Evolutionary conservation across 2,329 filamentous ascomycete genomes (phyloP), one percentile per base, ranked within the genome.

Genomic region (Orbilia quercus): DNA sequence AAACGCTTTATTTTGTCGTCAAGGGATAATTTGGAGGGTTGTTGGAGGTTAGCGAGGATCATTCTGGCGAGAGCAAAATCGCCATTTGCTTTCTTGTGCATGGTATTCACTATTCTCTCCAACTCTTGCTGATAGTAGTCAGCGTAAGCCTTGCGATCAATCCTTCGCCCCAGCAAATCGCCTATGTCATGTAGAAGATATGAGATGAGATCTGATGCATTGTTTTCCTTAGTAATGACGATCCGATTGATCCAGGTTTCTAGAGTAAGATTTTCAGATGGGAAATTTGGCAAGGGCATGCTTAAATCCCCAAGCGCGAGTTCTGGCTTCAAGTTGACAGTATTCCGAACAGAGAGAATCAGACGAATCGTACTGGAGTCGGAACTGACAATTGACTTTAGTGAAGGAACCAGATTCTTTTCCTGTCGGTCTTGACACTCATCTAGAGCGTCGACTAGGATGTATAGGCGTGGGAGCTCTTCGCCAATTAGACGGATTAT

Each of bases 51-150:
- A 9, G 53, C 36, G 14, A 59, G 31, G 7, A 58, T 59, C 23
- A 67, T 44, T 20, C 63, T 23, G 5, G 63, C 63, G 2, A 59
- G 44, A 9, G 63, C 25, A 20, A 67, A 67, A 28, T 67, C 63
- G 1, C 63, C 63, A 12, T 59, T 59, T 14, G 63, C 45, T 18
- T 59, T 59, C 4, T 59, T 16, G 1, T 67, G 34, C 7, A 67
- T 59, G 12, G 51, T 67, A 9, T 36, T n/a, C 2, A 59, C 54
- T 5, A 67, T 58, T 45, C 63, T 23, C 7, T 11, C 7, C 2
- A 67, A 34, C 31, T 67, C 44, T 36, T 22, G 16, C 2, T 44
- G 12, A 36, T 23, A 67, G 20, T 59, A 51, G 1, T 58, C 45
- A 23, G 20, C n/a, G 6, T 50, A 45, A 20, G 4, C 31, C 7